Evolutionary conservation across 805 yeast species (phyloP).

Genomic region (Candida vartiovaarae): DNA sequence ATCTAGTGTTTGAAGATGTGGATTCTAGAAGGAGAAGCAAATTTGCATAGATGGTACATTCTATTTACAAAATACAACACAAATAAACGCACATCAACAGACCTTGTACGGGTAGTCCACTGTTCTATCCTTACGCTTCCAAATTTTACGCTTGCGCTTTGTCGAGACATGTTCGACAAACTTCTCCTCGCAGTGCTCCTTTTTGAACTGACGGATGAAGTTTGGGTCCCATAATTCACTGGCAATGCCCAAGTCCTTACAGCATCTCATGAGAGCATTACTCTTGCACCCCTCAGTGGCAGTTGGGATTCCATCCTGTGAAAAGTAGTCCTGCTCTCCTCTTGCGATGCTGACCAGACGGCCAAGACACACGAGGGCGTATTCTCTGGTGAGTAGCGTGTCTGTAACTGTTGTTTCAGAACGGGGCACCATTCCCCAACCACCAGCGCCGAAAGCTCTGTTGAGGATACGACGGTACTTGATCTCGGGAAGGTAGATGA

Average conservation of each 20-base stretch:
- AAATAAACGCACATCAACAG: background rate
- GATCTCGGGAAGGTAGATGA: constrained; percentile 88
- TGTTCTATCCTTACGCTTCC: constrained; percentile 81
- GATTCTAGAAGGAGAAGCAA: background rate
- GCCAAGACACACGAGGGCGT: constrained; percentile 81
- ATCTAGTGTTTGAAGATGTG: background rate
- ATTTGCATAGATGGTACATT: too few species aligned
- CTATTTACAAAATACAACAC: background rate
- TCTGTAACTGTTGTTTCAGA: constrained; percentile 75
- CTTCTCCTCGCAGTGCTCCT: constrained; percentile 63
- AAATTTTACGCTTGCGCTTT: constrained; percentile 81
- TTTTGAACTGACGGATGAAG: constrained; percentile 67
- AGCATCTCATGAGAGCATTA: constrained; percentile 95
- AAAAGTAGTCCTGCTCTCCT: constrained; percentile 92
- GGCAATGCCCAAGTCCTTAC: constrained; percentile 95
- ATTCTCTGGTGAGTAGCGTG: constrained; percentile 78
- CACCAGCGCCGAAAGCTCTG: constrained; percentile 95
- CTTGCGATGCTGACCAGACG: constrained; percentile 85
- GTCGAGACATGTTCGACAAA: constrained; percentile 80
- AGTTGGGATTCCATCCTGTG: constrained; percentile 81
- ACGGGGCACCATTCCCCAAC: constrained; percentile 96
- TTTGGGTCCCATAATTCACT: constrained; percentile 97
- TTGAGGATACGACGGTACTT: constrained; percentile 87
- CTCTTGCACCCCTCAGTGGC: constrained; percentile 97
- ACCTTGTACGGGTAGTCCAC: constrained; percentile 80